Conservation (phyloP, 83 land plant species). For the Thuja plicata region DNA sequence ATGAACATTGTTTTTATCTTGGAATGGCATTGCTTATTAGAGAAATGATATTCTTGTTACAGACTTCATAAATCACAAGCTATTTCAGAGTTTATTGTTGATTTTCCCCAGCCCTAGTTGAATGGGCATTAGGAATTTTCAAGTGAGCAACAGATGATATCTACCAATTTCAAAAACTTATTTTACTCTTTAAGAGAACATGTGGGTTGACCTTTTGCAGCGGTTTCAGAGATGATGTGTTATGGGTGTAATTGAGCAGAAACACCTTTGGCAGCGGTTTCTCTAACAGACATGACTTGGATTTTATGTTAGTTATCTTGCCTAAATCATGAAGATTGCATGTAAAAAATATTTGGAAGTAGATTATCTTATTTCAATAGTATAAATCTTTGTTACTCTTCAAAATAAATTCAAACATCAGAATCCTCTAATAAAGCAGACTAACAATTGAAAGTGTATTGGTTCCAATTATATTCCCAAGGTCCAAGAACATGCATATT, state of each 20-base stretch:
- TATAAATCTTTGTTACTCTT: not conserved
- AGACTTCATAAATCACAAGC: not conserved
- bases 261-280: not conserved
- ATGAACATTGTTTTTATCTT: not conserved
- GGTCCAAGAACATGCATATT: not conserved
- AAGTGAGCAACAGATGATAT: not conserved
- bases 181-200: not conserved
- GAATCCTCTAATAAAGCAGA: not conserved
- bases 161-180: not conserved
- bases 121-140: constrained; percentile 5
- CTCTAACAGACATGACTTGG: not conserved
- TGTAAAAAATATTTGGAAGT: not conserved
- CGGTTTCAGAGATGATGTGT: not conserved
- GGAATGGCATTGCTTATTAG: not conserved
- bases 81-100: not conserved
- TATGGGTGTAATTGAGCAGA: not conserved
- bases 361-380: not conserved
- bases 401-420: not conserved
- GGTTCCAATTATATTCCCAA: not conserved
- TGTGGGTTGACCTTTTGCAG: not conserved
- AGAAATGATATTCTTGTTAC: not conserved
- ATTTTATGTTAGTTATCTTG: not conserved
- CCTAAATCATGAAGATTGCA: not conserved
- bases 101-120: not conserved
- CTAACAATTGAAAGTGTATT: not conserved